phyloP scores from a whole-genome alignment of 2,329 filamentous ascomycete genomes.

The Nannizzia gypsea region DNA sequence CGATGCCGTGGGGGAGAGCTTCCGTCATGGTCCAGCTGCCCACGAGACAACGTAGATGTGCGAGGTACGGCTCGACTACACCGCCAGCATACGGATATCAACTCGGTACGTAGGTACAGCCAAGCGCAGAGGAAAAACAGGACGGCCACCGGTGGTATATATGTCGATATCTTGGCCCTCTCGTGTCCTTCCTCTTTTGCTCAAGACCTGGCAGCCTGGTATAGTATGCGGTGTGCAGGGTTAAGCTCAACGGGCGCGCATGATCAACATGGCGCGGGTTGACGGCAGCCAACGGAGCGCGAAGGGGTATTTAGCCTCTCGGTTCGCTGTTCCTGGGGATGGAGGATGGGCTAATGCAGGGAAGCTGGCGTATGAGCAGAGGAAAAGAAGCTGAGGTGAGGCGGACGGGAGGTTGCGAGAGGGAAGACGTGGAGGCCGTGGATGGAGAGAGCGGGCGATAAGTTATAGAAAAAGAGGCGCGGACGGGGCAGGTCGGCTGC shows the following conservation, averaged over 20 bases:
- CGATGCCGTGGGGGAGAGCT: constrained; percentile 31
- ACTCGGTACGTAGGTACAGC: background rate
- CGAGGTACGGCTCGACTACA: background rate
- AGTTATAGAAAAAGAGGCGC: constrained; percentile 1
- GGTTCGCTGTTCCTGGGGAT: background rate
- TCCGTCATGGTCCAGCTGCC: constrained; percentile 24
- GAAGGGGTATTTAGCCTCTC: constrained; percentile 2
- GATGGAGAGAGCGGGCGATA: background rate
- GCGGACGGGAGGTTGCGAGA: background rate
- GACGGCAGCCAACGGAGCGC: constrained; percentile 8
- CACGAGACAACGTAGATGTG: background rate
- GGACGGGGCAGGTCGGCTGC: constrained; percentile 2
- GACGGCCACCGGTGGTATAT: background rate
- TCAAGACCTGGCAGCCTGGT: background rate
- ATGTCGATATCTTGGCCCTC: background rate
- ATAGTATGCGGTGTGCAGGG: background rate
- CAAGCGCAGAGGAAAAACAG: background rate
- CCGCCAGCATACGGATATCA: constrained; percentile 1
- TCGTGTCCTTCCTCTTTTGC: background rate
- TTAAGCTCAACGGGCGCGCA: constrained; percentile 4
- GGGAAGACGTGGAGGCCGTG: background rate
- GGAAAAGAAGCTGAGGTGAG: background rate
- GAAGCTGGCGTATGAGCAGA: background rate
- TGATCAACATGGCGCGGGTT: constrained; percentile 3
- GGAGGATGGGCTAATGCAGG: constrained; percentile 4